These are phyloP conservation scores for Pythium vanterpoolii DNA, from an alignment of 352 stramenopile genomes.

Conservation along the genomic window DNA sequence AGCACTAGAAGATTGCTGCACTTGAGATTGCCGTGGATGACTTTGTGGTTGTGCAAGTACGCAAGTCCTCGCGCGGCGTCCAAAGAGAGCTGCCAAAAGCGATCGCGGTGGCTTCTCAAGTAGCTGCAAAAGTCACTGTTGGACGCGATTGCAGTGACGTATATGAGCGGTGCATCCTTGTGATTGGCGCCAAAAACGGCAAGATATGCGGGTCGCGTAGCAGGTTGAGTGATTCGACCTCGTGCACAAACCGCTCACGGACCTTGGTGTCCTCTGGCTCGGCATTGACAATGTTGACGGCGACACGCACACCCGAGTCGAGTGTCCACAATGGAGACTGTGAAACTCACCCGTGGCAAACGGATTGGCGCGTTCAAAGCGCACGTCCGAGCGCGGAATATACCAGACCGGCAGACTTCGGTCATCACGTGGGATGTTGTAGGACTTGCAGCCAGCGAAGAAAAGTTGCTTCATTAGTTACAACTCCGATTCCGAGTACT, in stretches of 20 bases:
- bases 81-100: slow-evolving; percentile 19
- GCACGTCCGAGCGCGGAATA: slow-evolving; percentile 18
- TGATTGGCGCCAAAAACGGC: slow-evolving; percentile 21
- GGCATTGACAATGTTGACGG: slow-evolving; percentile 18
- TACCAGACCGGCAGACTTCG: slow-evolving; percentile 18
- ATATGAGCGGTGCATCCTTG: slow-evolving; percentile 2
- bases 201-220: slow-evolving; percentile 18
- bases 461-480: slow-evolving; percentile 13
- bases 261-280: background rate
- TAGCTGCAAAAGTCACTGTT: slow-evolving; percentile 9
- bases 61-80: slow-evolving; percentile 18
- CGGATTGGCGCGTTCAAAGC: slow-evolving; percentile 18
- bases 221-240: background rate
- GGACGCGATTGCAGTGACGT: background rate
- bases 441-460: background rate
- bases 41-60: slow-evolving; percentile 27
- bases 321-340: slow-evolving; percentile 21
- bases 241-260: background rate
- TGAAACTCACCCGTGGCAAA: slow-evolving; percentile 17
- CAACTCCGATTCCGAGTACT: background rate
- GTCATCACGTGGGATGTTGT: background rate
- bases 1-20: slow-evolving; percentile 35
- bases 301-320: slow-evolving; percentile 17
- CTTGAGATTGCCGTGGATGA: slow-evolving; percentile 38
- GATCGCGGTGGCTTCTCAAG: background rate